Evolutionary conservation across 2,329 filamentous ascomycete species (phyloP).

Genomic region (Cyphellophora europaea): DNA sequence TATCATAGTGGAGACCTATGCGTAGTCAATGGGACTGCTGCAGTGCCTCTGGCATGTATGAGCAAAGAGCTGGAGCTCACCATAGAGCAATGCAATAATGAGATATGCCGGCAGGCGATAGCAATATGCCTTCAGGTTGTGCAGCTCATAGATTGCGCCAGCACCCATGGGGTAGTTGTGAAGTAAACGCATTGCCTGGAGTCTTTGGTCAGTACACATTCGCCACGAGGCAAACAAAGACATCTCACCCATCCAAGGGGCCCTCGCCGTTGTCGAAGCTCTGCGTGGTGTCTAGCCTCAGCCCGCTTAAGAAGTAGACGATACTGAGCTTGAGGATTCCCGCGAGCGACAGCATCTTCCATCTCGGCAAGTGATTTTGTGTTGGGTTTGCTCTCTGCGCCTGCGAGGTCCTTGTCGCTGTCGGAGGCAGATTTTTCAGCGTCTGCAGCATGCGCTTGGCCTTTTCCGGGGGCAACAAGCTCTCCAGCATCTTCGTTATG

Average conservation of each 20-base stretch:
- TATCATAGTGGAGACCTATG: constrained; percentile 62
- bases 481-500: constrained; percentile 21
- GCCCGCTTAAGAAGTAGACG: constrained; percentile 38
- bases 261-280: constrained; percentile 52
- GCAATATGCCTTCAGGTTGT: constrained; percentile 55
- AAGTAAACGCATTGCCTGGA: constrained; percentile 68
- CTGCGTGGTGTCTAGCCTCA: constrained; percentile 50
- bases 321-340: constrained; percentile 42
- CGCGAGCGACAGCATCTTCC: constrained; percentile 6
- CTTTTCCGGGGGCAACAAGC: background rate
- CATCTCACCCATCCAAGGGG: constrained; percentile 77
- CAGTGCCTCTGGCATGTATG: too few relatives aligned
- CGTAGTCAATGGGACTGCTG: too few relatives aligned
- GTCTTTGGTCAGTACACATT: too few relatives aligned
- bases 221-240: too few relatives aligned
- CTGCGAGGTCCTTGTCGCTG: constrained; percentile 14
- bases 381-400: constrained; percentile 25
- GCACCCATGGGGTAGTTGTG: constrained; percentile 63
- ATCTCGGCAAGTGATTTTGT: constrained; percentile 22
- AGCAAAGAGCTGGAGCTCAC: too few relatives aligned
- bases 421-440: constrained; percentile 18
- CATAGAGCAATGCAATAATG: constrained; percentile 57
- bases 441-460: background rate
- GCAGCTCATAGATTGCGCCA: constrained; percentile 63
- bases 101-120: constrained; percentile 63